A percentile compares a stretch with the other conserved stretches of the same genome.
Conservation (phyloP, 2,329 filamentous ascomycete species). For the Hypoxylon sp. region DNA sequence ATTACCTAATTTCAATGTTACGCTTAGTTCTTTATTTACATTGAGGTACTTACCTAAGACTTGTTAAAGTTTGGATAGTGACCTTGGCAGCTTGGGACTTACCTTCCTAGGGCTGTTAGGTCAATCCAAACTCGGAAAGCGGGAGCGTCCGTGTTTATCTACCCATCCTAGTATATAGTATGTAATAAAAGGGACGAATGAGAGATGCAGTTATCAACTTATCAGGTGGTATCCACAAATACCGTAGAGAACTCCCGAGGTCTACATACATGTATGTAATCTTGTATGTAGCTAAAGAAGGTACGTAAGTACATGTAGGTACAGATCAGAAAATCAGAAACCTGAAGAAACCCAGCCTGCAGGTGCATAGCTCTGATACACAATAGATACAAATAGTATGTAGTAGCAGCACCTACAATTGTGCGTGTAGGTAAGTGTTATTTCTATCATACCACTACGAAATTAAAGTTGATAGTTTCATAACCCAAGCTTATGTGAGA, state of each 20-base stretch:
- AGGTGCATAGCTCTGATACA: too few relatives aligned
- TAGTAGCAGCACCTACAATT: too few relatives aligned
- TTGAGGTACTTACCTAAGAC: neutral
- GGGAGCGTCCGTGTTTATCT: conserved; percentile 20
- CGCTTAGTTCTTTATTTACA: conserved; percentile 23
- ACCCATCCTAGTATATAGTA: neutral
- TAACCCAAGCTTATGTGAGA: neutral
- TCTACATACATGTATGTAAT: too few relatives aligned
- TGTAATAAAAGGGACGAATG: neutral
- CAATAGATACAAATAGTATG: too few relatives aligned
- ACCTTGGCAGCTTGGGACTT: neutral
- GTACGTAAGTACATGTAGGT: too few relatives aligned
- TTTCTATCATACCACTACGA: neutral
- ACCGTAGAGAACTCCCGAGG: too few relatives aligned
- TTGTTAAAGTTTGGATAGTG: neutral
- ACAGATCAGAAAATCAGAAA: too few relatives aligned
- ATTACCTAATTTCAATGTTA: conserved; percentile 37
- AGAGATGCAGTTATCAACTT: neutral
- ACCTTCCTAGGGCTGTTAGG: neutral
- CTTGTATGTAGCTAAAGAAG: too few relatives aligned
- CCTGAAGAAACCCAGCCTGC: too few relatives aligned
- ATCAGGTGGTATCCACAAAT: neutral
- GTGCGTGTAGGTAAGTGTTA: neutral
- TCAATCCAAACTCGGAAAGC: conserved; percentile 19
- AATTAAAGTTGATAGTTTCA: neutral